Conservation (phyloP, 2,329 filamentous ascomycete genomes). For the Talaromyces sp. region DNA sequence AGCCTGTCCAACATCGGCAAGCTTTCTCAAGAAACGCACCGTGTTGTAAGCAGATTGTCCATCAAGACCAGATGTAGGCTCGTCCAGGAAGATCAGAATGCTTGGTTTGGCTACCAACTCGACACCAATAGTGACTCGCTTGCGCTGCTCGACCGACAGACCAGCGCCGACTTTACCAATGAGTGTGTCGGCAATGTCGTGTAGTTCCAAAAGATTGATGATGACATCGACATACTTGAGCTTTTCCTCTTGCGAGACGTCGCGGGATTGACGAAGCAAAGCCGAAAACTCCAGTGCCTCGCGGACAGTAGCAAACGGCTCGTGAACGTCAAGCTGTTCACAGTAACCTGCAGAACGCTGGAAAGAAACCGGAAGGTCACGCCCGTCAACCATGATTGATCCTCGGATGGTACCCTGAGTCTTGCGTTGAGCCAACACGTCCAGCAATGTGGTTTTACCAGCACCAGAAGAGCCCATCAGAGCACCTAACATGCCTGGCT, state of each 20-base stretch:
- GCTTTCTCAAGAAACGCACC: conserved; percentile 61
- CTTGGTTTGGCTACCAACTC: conserved; percentile 66
- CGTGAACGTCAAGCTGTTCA: conserved; percentile 66
- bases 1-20: conserved; percentile 61
- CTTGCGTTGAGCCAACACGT: conserved; percentile 69
- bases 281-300: conserved; percentile 65
- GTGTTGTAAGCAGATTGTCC: conserved; percentile 64
- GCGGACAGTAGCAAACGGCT: conserved; percentile 60
- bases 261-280: conserved; percentile 54
- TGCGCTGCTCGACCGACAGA: conserved; percentile 61
- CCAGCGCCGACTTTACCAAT: conserved; percentile 43
- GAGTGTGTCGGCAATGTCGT: conserved; percentile 61
- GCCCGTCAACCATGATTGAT: conserved; percentile 63
- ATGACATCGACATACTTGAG: conserved; percentile 61
- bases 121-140: conserved; percentile 67
- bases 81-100: conserved; percentile 65
- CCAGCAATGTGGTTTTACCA: conserved; percentile 70
- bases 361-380: conserved; percentile 56
- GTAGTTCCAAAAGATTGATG: conserved; percentile 59
- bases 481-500: conserved; percentile 71
- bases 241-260: conserved; percentile 54
- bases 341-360: conserved; percentile 65
- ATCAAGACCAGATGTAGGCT: conserved; percentile 66
- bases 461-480: conserved; percentile 75
- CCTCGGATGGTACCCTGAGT: conserved; percentile 58